Base-by-base conservation (phyloP, 257 asterid species). In the Fraxinus americana region DNA sequence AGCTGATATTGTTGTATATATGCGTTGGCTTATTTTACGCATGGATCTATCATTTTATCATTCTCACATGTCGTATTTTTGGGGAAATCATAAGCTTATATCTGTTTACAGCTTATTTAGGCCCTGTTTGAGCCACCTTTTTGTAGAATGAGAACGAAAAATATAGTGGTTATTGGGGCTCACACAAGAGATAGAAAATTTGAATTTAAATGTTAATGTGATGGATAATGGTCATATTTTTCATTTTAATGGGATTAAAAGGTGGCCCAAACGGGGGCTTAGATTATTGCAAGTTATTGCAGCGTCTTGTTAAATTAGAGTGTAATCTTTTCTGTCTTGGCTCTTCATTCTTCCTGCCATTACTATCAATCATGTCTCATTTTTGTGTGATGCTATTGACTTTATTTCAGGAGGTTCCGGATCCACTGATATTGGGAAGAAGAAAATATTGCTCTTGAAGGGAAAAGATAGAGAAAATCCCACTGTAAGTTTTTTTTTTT, bases 401-500 rank as follows among this genome's bases (percentile, higher is more conserved):
- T 74, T 77, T 86, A 84, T 83, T 70, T 69, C 82, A 85, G 88
- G 89, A 63, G 70, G 84, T 65, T 75, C 87, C 77, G 87, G 83
- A n/a, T 83, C 87, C 72, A 66, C 83, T 73, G 94, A 83, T 72
- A 68, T 71, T 68, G 95, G 93, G 80, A 93, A 91, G 93, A 90
- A 89, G 93, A 91, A 85, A 87, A 83, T 94, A 81, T 69, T 92
- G 82, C 97, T 94, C 79, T 76, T 90, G 86, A 94, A 90, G 83
- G 96, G 97, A 73, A 92, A 90, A 89, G 97, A 91, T 82, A 91
- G 87, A 79, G 96, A 88, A 83, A 83, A 84, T 82, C 85, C 91
- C 74, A 75, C 79, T 73, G 98, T 94, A 84, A 92, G 97, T n/a
- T 75, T 78, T 35, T 65, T 73, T 35, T 23, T 72, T 54, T 57